Evolutionary conservation across 2,329 filamentous ascomycete genomes (phyloP).

Genomic region (Aureobasidium pullulans): DNA sequence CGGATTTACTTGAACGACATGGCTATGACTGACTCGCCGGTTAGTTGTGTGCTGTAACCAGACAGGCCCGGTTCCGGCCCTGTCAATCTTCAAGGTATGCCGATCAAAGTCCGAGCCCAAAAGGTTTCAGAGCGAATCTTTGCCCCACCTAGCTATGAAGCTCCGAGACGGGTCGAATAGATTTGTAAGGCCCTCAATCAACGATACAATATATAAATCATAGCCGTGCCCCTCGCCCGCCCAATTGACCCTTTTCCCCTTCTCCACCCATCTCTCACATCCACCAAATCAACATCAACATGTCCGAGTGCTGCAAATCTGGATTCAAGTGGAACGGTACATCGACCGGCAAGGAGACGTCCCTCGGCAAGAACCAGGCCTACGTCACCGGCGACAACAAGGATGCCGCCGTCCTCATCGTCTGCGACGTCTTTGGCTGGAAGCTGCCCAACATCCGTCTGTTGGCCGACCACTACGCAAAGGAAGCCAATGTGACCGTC

Average conservation of each 20-base stretch:
- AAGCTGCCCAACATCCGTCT: conserved; percentile 38
- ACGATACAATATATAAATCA: background rate
- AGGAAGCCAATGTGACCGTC: conserved; percentile 39
- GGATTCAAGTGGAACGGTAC: conserved; percentile 25
- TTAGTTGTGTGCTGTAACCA: too few species aligned
- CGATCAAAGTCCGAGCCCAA: background rate
- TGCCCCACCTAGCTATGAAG: background rate
- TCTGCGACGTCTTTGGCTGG: conserved; percentile 36
- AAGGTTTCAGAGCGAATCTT: background rate
- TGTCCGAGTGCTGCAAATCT: conserved; percentile 19
- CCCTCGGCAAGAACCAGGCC: conserved; percentile 18
- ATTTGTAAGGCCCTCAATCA: conserved; percentile 6
- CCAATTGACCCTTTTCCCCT: background rate
- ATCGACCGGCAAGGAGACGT: conserved; percentile 18
- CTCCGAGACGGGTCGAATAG: background rate
- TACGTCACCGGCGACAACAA: conserved; percentile 24
- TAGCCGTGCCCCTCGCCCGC: background rate
- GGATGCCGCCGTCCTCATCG: conserved; percentile 22
- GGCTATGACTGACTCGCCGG: background rate
- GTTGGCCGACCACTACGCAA: conserved; percentile 41
- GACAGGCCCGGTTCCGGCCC: background rate
- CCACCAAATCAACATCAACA: background rate
- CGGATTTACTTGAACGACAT: background rate
- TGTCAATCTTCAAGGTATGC: background rate
- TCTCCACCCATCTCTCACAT: background rate